phyloP scores from a whole-genome alignment of 2,329 filamentous ascomycete species.

The Scedosporium aurantiacum region DNA sequence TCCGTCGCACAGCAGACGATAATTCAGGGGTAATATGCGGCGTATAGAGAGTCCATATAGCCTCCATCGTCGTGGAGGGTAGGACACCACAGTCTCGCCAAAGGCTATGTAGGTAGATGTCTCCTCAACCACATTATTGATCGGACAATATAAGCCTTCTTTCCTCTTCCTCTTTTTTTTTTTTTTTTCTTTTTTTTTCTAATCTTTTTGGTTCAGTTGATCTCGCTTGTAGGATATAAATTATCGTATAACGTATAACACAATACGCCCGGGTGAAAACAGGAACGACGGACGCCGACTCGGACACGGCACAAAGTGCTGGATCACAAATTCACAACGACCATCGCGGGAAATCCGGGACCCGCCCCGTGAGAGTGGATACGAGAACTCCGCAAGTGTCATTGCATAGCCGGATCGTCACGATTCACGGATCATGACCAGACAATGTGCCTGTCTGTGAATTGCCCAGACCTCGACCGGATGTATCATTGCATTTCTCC shows the following conservation, averaged over 20 bases:
- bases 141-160: no score
- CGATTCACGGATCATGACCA: background rate
- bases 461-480: background rate
- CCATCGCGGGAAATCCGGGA: background rate
- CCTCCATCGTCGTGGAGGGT: no score
- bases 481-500: background rate
- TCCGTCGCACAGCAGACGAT: background rate
- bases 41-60: background rate
- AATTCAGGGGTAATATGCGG: no score
- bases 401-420: background rate
- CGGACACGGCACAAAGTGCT: background rate
- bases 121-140: no score
- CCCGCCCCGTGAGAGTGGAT: background rate
- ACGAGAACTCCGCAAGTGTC: background rate
- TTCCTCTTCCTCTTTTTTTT: no score
- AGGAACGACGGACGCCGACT: background rate
- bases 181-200: no score
- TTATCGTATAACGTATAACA: no score
- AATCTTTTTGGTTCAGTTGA: no score
- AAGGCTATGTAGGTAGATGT: no score
- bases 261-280: no score
- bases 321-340: background rate
- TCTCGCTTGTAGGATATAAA: no score
- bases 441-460: background rate
- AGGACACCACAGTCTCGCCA: no score